Evolutionary conservation across 1,284 basidiomycete genomes (phyloP).

Genomic region (Tausonia pullulans): DNA sequence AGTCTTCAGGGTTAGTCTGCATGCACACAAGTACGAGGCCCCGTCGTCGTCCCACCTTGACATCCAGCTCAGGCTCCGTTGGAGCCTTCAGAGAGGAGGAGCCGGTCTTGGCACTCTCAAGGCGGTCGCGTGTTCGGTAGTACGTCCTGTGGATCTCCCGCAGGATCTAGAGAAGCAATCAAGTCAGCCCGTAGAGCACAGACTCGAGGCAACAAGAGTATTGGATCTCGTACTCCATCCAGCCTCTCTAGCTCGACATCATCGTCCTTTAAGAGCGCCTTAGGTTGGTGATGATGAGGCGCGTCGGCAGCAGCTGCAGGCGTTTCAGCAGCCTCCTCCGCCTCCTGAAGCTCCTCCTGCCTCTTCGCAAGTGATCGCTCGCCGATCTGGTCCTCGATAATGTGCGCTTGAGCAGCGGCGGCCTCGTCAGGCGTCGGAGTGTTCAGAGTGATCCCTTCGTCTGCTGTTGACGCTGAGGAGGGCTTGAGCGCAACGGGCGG

Average conservation of each 20-base stretch:
- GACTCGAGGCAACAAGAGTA: not conserved
- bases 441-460: slow-evolving; percentile 13
- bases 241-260: slow-evolving; percentile 76
- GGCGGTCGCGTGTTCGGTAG: slow-evolving; percentile 18
- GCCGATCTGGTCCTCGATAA: slow-evolving; percentile 67
- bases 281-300: slow-evolving; percentile 33
- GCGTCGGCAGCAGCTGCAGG: slow-evolving; percentile 8
- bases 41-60: slow-evolving; percentile 14
- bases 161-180: slow-evolving; percentile 46
- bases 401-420: slow-evolving; percentile 4
- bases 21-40: no score
- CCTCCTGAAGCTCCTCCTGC: slow-evolving; percentile 55
- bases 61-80: slow-evolving; percentile 7
- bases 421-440: not conserved
- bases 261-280: slow-evolving; percentile 73
- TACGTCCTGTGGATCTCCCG: slow-evolving; percentile 54
- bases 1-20: not conserved
- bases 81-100: not conserved
- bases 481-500: slow-evolving; percentile 20
- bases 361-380: slow-evolving; percentile 77
- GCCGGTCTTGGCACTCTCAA: slow-evolving; percentile 42
- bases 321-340: slow-evolving; percentile 11
- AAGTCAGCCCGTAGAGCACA: not conserved
- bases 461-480: slow-evolving; percentile 6
- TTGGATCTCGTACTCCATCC: slow-evolving; percentile 44